Base-by-base conservation (phyloP, 805 yeast species). In the Yarrowia yakushimensis region DNA sequence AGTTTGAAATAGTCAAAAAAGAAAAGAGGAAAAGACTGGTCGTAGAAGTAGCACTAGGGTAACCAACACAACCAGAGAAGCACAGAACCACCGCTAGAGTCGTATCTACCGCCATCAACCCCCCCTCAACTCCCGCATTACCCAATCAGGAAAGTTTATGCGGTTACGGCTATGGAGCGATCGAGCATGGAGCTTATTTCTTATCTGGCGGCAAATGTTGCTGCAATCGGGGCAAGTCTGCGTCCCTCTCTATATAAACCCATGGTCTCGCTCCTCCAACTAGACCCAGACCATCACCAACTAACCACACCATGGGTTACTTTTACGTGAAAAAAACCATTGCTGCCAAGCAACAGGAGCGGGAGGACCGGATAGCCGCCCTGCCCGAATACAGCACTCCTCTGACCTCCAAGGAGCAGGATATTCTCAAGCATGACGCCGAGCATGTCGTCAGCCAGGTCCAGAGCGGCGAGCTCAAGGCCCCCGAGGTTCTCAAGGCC, bases 401-500 rank as follows among this genome's bases (percentile, higher is more conserved):
- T 27, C 59, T 76, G 43, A 75, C 78, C 28, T 31, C 65, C 10
- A 61, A 63, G 22, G 79, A 76, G 43, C 43, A 70, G 65, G 68
- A 66, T 28, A 72, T 81, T 66, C 77, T 81, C 50, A 69, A 72
- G 17, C 70, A 72, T 65, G 71, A 68, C n/a, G 85, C 83, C 3
- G 68, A 73, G 3, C 75, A 74, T 11, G 74, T 82, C 57, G 77
- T 77, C 20, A 69, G 65, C 8, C 73, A 77, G 65, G 80, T 86
- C 62, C 79, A 82, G 20, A 63, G 72, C 2, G 82, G 83, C 8
- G 76, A 79, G 41, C 69, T 81, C 63, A 67, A 81, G 25, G 78
- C 89, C 0, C 79, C 78, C 4, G 78, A 79, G 36, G 84, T 85
- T 18, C 77, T 82, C 66, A 80, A 76, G 67, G 90, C 90, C 0